phyloP scores from a whole-genome alignment of 192 early-diverging fungal species.

The Coemansia reversa region DNA sequence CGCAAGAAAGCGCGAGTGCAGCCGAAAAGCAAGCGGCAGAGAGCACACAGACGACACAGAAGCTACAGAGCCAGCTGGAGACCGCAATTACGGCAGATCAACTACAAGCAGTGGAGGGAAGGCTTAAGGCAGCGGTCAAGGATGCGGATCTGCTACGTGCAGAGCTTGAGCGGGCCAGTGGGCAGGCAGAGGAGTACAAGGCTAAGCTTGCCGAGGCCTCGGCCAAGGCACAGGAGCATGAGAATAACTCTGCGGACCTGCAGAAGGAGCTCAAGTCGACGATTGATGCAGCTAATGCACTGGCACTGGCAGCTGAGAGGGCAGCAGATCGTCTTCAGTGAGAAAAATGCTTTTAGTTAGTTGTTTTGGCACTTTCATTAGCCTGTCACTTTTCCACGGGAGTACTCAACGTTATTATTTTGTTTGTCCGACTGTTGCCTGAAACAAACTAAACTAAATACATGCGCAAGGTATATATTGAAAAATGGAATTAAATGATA shows the following conservation, averaged over 20 bases:
- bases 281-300: conserved; percentile 29
- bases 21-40: conserved; percentile 17
- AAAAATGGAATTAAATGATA: too few species aligned
- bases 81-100: conserved; percentile 7
- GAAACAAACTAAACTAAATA: too few species aligned
- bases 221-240: conserved; percentile 14
- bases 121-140: conserved; percentile 17
- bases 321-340: conserved; percentile 27
- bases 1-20: conserved; percentile 19
- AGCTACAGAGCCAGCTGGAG: conserved; percentile 17
- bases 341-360: neutral
- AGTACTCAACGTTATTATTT: too few species aligned
- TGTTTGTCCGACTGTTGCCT: too few species aligned
- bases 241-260: conserved; percentile 12
- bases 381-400: too few species aligned
- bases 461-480: too few species aligned
- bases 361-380: too few species aligned
- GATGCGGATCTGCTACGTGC: conserved; percentile 23
- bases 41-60: conserved; percentile 9
- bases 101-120: conserved; percentile 10
- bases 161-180: conserved; percentile 12
- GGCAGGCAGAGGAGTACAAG: conserved; percentile 26
- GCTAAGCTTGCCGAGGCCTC: conserved; percentile 17
- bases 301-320: conserved; percentile 47
- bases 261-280: conserved; percentile 36